These are phyloP conservation scores for Mycena rosella DNA, from an alignment of 768 basidiomycete genomes.

Conservation along the genomic window DNA sequence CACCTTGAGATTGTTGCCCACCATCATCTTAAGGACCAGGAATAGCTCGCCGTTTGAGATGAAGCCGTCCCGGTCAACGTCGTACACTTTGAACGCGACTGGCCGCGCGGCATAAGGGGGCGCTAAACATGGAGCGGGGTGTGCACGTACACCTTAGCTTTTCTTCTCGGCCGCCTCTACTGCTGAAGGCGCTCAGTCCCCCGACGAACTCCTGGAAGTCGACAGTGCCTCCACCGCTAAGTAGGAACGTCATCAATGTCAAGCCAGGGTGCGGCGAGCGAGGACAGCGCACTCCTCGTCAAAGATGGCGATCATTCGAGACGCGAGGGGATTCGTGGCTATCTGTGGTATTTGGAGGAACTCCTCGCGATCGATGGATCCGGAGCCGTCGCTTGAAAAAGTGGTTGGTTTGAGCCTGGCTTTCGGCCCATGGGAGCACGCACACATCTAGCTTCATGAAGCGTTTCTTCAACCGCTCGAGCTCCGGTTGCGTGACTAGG, in stretches of 20 bases:
- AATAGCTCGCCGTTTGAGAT: constrained; percentile 99
- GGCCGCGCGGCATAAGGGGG: constrained; percentile 20
- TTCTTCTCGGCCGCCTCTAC: constrained; percentile 96
- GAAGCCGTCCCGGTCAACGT: constrained; percentile 96
- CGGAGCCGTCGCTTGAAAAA: constrained; percentile 85
- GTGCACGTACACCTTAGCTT: constrained; percentile 83
- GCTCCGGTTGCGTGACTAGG: constrained; percentile 92
- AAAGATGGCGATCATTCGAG: constrained; percentile 99
- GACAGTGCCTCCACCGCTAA: constrained; percentile 96
- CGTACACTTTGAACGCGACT: constrained; percentile 99
- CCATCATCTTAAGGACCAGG: constrained; percentile 99
- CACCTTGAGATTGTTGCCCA: constrained; percentile 98
- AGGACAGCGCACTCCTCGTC: constrained; percentile 90
- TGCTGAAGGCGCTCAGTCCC: constrained; percentile 97
- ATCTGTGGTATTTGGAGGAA: constrained; percentile 99
- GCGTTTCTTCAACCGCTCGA: constrained; percentile 96
- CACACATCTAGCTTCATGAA: constrained; percentile 99
- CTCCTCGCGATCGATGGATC: constrained; percentile 98
- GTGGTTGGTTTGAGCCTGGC: constrained; percentile 4
- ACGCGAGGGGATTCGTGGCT: constrained; percentile 96
- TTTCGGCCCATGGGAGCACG: constrained; percentile 32
- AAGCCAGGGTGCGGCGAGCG: constrained; percentile 3
- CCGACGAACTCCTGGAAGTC: constrained; percentile 99
- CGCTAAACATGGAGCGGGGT: not conserved
- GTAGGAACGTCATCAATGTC: constrained; percentile 3